phyloP scores from a whole-genome alignment of 225 moss, liverwort and hornwort genomes.

The Asterella californica region DNA sequence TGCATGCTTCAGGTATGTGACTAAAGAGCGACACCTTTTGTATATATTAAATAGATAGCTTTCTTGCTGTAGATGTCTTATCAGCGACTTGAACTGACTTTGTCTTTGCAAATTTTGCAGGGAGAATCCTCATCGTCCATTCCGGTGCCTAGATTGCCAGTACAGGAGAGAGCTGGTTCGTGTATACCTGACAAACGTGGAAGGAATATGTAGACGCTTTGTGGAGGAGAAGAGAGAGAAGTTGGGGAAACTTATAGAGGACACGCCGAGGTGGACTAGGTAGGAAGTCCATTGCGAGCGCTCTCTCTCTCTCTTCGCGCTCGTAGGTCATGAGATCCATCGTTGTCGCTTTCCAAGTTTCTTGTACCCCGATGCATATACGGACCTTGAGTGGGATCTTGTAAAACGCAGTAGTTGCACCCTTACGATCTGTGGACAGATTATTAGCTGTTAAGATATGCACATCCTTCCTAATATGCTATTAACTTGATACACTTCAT shows the following conservation, averaged over 20 bases:
- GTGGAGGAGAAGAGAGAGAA: slow-evolving; percentile 98
- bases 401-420: no score
- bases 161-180: slow-evolving; percentile 98
- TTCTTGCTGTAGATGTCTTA: no score
- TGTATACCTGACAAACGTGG: slow-evolving; percentile 95
- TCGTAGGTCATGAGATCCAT: no score
- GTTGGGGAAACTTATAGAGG: slow-evolving; percentile 97
- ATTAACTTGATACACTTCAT: no score
- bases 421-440: no score
- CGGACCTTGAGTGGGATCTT: no score
- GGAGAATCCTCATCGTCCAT: slow-evolving; percentile 98
- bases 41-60: neutral
- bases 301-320: neutral
- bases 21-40: neutral
- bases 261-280: slow-evolving; percentile 79
- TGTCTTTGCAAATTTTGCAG: slow-evolving; percentile 40
- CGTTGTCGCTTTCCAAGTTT: no score
- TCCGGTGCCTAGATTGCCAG: slow-evolving; percentile 96
- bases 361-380: no score
- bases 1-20: neutral
- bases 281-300: neutral
- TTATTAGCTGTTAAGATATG: no score
- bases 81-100: neutral
- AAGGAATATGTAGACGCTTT: slow-evolving; percentile 98
- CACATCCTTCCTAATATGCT: no score